Evolutionary conservation across 1,139 yeast species (phyloP).

Genomic region (Zygosaccharomyces sapae): DNA sequence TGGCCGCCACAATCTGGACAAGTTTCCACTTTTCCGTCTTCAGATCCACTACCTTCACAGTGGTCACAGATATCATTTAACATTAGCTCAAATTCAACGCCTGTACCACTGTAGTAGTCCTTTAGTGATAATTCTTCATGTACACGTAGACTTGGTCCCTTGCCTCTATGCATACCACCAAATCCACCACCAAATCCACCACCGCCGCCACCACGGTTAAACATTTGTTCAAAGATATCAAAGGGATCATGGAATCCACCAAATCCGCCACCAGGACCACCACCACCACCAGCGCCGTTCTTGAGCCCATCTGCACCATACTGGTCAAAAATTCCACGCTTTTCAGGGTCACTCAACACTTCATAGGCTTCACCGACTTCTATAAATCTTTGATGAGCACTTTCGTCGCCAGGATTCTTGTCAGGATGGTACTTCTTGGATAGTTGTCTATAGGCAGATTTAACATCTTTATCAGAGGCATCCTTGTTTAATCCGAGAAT

Average conservation of each 20-base stretch:
- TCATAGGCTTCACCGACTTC: conserved; percentile 95
- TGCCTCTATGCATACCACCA: conserved; percentile 44
- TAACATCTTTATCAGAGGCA: conserved; percentile 79
- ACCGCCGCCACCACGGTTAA: conserved; percentile 60
- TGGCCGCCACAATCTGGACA: conserved; percentile 74
- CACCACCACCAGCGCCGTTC: conserved; percentile 42
- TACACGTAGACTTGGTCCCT: conserved; percentile 65
- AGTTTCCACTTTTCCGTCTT: conserved; percentile 61
- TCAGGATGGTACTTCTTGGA: conserved; percentile 93
- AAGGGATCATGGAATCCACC: conserved; percentile 52
- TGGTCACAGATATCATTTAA: conserved; percentile 70
- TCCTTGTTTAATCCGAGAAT: conserved; percentile 61
- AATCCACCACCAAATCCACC: conserved; percentile 43
- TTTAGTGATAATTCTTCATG: conserved; percentile 52
- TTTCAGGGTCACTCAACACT: conserved; percentile 70
- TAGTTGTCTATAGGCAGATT: conserved; percentile 77
- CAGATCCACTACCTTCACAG: conserved; percentile 82
- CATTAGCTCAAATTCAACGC: conserved; percentile 56
- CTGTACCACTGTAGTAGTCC: conserved; percentile 68
- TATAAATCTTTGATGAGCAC: conserved; percentile 78
- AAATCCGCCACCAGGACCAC: conserved; percentile 36
- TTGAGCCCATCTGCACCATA: conserved; percentile 81
- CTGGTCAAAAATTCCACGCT: conserved; percentile 66
- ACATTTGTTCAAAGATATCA: conserved; percentile 67
- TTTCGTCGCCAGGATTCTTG: conserved; percentile 77